A percentile compares a stretch with the other conserved stretches of the same genome.
These are phyloP conservation scores for Neofusicoccum laricinum DNA, from an alignment of 2,329 filamentous ascomycete genomes.

Conservation along the genomic window DNA sequence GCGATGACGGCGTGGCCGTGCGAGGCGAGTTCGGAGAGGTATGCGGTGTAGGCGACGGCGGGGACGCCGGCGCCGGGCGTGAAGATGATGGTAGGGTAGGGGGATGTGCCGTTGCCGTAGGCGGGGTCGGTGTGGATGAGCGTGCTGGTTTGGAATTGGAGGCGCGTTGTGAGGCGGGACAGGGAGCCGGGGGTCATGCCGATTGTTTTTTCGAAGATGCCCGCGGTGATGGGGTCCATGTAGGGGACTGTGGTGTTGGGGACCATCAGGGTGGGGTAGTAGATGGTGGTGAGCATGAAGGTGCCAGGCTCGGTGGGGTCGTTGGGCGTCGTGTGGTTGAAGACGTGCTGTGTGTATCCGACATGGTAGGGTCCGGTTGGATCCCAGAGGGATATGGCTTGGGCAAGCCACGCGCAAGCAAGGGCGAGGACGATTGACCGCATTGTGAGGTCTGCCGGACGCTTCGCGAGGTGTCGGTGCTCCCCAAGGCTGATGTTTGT, in stretches of 20 bases:
- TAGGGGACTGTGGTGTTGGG: slow-evolving; percentile 24
- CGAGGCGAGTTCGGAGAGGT: not conserved
- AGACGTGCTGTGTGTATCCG: slow-evolving; percentile 25
- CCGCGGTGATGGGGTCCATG: slow-evolving; percentile 24
- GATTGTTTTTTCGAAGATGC: slow-evolving; percentile 18
- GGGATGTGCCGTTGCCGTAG: not conserved
- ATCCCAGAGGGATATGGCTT: not conserved
- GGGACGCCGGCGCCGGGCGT: not conserved
- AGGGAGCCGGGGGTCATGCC: slow-evolving; percentile 10
- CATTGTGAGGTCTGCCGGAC: not conserved
- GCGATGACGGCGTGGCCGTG: not conserved
- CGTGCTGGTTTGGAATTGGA: not conserved
- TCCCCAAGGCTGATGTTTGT: not conserved
- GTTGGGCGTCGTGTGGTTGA: slow-evolving; percentile 26
- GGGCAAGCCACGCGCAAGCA: not conserved
- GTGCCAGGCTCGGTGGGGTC: slow-evolving; percentile 23
- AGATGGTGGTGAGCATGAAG: slow-evolving; percentile 24
- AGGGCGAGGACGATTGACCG: not conserved
- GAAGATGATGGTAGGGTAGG: slow-evolving; percentile 8
- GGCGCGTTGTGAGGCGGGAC: not conserved
- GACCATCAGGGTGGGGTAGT: slow-evolving; percentile 24
- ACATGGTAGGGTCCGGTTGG: slow-evolving; percentile 27
- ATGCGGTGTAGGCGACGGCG: slow-evolving; percentile 11
- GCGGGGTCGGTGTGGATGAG: not conserved
- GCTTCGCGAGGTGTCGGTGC: not conserved